phyloP scores from a whole-genome alignment of 768 basidiomycete species.

The Termitomyces sp. region DNA sequence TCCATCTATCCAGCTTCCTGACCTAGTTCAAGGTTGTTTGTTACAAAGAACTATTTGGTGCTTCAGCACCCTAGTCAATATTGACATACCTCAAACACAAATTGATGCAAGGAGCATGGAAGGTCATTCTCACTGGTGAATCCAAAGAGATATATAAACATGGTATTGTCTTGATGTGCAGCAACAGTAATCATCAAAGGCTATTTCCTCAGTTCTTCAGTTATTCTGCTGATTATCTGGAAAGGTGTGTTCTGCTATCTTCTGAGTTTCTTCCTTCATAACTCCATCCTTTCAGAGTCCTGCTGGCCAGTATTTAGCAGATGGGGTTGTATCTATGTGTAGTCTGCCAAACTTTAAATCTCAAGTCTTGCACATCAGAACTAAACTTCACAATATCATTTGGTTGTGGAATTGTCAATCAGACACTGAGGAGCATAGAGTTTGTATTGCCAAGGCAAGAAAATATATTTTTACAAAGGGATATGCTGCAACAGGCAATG shows the following conservation, averaged over 20 bases:
- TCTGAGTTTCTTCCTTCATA: too few relatives aligned
- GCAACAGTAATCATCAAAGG: not conserved
- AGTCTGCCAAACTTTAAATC: not conserved
- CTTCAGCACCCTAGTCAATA: not conserved
- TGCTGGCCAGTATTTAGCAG: not conserved
- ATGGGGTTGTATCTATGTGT: not conserved
- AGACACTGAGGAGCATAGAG: not conserved
- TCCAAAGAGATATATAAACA: not conserved
- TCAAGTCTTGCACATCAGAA: not conserved
- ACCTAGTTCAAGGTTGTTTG: not conserved
- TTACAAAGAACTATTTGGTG: not conserved
- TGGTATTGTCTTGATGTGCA: not conserved
- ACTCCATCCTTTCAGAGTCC: not conserved
- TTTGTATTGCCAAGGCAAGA: not conserved
- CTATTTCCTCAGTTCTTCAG: not conserved
- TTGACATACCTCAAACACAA: not conserved
- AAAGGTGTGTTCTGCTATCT: too few relatives aligned
- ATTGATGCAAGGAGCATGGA: not conserved
- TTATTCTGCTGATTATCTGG: not conserved
- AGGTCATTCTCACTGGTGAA: not conserved
- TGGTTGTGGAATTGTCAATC: not conserved
- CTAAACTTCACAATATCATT: not conserved
- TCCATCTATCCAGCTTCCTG: not conserved
- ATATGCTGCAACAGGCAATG: not conserved
- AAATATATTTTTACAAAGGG: not conserved